phyloP scores from a whole-genome alignment of 2,329 filamentous ascomycete species.

The Talaromyces atroroseus region DNA sequence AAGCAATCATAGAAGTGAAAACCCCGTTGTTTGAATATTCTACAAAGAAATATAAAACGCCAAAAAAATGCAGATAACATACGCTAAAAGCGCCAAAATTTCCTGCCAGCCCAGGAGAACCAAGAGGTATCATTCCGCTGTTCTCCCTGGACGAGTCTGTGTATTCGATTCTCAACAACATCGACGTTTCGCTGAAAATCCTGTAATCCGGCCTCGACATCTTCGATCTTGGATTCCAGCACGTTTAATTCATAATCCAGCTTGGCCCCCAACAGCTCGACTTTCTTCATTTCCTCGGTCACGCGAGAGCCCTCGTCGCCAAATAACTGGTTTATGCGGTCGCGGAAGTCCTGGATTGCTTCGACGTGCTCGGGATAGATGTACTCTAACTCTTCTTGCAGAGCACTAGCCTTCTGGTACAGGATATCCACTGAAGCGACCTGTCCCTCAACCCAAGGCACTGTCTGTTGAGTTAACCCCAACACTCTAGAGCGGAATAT shows the following conservation, averaged over 20 bases:
- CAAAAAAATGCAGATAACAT: background rate
- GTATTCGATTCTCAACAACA: slow-evolving; percentile 61
- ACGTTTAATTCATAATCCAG: slow-evolving; percentile 87
- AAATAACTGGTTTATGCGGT: slow-evolving; percentile 63
- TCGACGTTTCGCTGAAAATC: slow-evolving; percentile 75
- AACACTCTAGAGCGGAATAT: slow-evolving; percentile 33
- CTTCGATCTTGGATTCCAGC: slow-evolving; percentile 72
- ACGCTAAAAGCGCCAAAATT: slow-evolving; percentile 18
- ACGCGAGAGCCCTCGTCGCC: slow-evolving; percentile 63
- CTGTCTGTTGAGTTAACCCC: slow-evolving; percentile 31
- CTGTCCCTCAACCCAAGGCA: slow-evolving; percentile 40
- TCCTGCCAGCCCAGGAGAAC: slow-evolving; percentile 51
- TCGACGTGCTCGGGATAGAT: slow-evolving; percentile 67
- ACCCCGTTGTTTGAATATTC: too few species aligned
- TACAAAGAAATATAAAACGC: background rate
- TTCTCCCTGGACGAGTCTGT: slow-evolving; percentile 57
- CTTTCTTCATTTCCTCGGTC: slow-evolving; percentile 66
- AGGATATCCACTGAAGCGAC: slow-evolving; percentile 50
- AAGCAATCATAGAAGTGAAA: too few species aligned
- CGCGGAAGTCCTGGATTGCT: slow-evolving; percentile 61
- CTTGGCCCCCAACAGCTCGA: slow-evolving; percentile 76
- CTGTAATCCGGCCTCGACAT: slow-evolving; percentile 75
- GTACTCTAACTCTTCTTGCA: slow-evolving; percentile 60
- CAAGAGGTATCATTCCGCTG: slow-evolving; percentile 59
- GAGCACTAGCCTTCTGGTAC: slow-evolving; percentile 56